A percentile compares a stretch with the other conserved stretches of the same genome.
Evolutionary conservation across 169 alveolate species (phyloP).

Genomic region (Plasmodium malariae): DNA sequence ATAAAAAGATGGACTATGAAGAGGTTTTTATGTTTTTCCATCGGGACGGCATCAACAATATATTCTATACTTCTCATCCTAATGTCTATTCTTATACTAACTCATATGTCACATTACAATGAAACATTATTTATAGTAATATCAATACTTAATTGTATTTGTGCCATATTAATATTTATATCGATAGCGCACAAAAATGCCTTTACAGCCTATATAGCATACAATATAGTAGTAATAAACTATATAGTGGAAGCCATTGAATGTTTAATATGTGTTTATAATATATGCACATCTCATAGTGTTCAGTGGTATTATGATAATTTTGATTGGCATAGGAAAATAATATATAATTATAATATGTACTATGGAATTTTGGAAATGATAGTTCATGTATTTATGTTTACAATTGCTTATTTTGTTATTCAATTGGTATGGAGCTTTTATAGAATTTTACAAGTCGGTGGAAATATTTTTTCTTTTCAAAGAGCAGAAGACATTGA

Average conservation of each 20-base stretch:
- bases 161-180: constrained; percentile 43
- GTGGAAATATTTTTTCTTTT: constrained; percentile 73
- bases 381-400: constrained; percentile 52
- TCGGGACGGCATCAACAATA: constrained; percentile 65
- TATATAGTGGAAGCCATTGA: constrained; percentile 69
- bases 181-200: constrained; percentile 72
- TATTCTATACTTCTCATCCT: constrained; percentile 44
- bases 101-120: constrained; percentile 70
- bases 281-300: constrained; percentile 63
- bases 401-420: constrained; percentile 37
- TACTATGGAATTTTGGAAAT: constrained; percentile 67
- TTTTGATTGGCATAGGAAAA: constrained; percentile 68
- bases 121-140: constrained; percentile 65
- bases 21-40: constrained; percentile 68
- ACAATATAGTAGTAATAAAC: constrained; percentile 62
- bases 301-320: constrained; percentile 74
- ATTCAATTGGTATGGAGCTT: constrained; percentile 71
- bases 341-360: constrained; percentile 38
- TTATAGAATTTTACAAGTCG: constrained; percentile 71
- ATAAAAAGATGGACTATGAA: constrained; percentile 76
- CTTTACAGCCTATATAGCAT: constrained; percentile 74
- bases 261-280: constrained; percentile 54
- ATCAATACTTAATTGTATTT: constrained; percentile 37
- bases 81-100: constrained; percentile 61
- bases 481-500: constrained; percentile 70